These are phyloP conservation scores for Lepiota venenata DNA, from an alignment of 768 basidiomycete genomes.

Conservation along the genomic window DNA sequence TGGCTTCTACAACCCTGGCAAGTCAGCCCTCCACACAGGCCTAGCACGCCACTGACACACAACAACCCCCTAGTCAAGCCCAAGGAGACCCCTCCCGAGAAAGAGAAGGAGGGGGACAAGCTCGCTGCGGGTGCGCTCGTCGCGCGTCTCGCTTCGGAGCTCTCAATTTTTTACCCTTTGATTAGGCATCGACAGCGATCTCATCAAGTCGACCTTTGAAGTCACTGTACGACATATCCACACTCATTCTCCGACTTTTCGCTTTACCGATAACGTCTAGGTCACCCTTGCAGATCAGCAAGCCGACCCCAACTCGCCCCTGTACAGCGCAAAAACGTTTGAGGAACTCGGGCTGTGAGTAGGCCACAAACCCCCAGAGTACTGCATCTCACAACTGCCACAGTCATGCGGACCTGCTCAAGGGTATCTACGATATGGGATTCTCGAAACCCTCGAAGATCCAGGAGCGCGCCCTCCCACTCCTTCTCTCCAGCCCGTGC, in stretches of 20 bases:
- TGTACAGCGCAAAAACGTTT: conserved; percentile 91
- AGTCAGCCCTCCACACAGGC: conserved; percentile 6
- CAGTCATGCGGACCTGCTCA: conserved; percentile 84
- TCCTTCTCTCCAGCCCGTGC: conserved; percentile 87
- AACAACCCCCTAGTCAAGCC: neutral
- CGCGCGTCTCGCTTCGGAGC: too few species aligned
- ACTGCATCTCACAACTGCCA: conserved; percentile 36
- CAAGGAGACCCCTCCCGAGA: neutral
- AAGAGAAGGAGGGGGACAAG: conserved; percentile 12
- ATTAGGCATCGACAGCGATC: conserved; percentile 44
- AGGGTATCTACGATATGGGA: conserved; percentile 92
- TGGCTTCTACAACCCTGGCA: conserved; percentile 73
- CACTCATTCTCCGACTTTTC: conserved; percentile 58
- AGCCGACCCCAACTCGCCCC: conserved; percentile 91
- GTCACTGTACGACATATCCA: conserved; percentile 54
- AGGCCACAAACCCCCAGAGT: conserved; percentile 87
- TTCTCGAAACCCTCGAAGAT: conserved; percentile 99
- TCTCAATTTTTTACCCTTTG: neutral
- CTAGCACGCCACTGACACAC: neutral
- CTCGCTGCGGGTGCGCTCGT: conserved; percentile 15
- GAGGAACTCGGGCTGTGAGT: conserved; percentile 93
- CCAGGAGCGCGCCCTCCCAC: conserved; percentile 92
- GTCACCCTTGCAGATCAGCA: conserved; percentile 98
- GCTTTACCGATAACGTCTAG: conserved; percentile 33
- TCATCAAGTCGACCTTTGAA: conserved; percentile 80